Evolutionary conservation across 2,329 filamentous ascomycete genomes (phyloP), one percentile per base, ranked within the genome.

Genomic region (Hymenoscyphus fraxineus): DNA sequence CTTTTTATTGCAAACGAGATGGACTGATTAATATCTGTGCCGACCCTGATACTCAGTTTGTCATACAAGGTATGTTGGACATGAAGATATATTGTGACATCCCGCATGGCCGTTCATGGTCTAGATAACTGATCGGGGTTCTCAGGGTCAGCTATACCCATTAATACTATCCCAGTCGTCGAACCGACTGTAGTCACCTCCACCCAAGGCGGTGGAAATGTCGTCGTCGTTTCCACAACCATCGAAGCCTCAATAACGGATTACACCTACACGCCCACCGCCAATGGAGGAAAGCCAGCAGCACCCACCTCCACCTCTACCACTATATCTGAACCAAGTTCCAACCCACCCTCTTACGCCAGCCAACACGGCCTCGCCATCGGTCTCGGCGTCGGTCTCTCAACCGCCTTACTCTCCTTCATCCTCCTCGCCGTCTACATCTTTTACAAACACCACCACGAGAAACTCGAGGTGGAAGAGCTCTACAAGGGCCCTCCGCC

Each of bases 31-130:
- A 63, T 31, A 44, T n/a, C 41, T 63, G 61, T 27, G 44, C 31
- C 7, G 41, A 63, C 39, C 39, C 39, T 2, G 27, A 27, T 6
- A 47, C 27, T 6, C 15, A 59, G 16, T 51, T 63, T 19, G 22
- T 27, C 7, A 44, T 63, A 39, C 40, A 56, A 63, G 61, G 61
- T 63, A 63, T 58, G 61, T 58, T 22, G 7, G 16, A 44, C 15
- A 44, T 44, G 41, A 44, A n/a, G 41, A 44, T 44, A 44, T 44
- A 44, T 27, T 27, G 27, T 27, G 2, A 27, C 27, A 27, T 27
- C 27, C 27, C 1, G 27, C 27, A 27, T 27, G 27, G 27, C 16
- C 27, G 13, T 12, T 35, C 15, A 39, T 7, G n/a, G 15, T 38
- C 41, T 27, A 38, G 12, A 38, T 47, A 7, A 16, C 39, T 51